These are phyloP conservation scores for Caloboletus firmus DNA, from an alignment of 1,284 basidiomycete genomes.

Conservation along the genomic window DNA sequence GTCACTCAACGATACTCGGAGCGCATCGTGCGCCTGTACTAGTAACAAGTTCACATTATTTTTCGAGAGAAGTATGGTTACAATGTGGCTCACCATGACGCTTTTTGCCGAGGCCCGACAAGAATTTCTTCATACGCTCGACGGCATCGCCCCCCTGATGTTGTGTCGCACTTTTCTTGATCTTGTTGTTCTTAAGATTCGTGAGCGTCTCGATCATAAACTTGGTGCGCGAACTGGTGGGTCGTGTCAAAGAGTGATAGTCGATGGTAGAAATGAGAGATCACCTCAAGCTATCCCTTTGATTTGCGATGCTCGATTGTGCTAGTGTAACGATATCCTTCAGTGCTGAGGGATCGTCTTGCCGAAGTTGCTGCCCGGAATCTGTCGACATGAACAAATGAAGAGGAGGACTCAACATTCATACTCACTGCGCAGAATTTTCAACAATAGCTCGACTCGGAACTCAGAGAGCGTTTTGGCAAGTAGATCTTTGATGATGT, in stretches of 20 bases:
- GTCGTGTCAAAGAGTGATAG: conserved; percentile 1
- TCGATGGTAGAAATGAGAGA: neutral
- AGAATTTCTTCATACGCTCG: conserved; percentile 83
- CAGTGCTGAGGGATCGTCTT: conserved; percentile 82
- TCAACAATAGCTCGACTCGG: conserved; percentile 85
- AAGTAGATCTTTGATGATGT: conserved; percentile 82
- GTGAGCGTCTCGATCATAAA: conserved; percentile 93
- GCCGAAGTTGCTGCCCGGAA: conserved; percentile 84
- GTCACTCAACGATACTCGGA: conserved; percentile 84
- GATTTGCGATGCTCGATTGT: conserved; percentile 65
- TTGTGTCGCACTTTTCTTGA: conserved; percentile 60
- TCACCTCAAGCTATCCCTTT: conserved; percentile 62
- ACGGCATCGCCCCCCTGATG: conserved; percentile 72
- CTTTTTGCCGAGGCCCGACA: conserved; percentile 74
- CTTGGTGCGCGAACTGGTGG: conserved; percentile 70
- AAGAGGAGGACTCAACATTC: neutral
- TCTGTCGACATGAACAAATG: conserved; percentile 45
- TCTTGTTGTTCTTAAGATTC: conserved; percentile 89
- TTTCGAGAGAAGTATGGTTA: neutral
- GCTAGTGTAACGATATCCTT: conserved; percentile 85
- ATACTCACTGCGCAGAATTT: conserved; percentile 74
- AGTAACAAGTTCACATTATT: neutral
- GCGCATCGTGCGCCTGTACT: conserved; percentile 82
- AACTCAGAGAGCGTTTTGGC: conserved; percentile 69
- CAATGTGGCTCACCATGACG: conserved; percentile 54